phyloP scores from a whole-genome alignment of 768 basidiomycete species.

The Agrocybe praecox region DNA sequence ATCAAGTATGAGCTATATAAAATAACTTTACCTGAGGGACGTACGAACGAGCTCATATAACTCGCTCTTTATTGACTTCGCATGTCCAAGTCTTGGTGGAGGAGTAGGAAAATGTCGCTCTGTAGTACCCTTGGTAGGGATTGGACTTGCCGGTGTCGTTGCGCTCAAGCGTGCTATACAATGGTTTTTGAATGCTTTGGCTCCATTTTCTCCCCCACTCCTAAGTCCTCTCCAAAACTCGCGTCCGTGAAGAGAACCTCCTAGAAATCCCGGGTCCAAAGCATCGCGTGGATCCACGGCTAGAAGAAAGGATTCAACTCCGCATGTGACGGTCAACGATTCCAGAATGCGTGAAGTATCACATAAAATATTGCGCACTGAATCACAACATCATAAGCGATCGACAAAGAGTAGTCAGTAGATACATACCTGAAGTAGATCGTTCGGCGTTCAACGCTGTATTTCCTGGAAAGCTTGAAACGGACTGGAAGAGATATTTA shows the following conservation, averaged over 20 bases:
- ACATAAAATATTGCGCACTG: slow-evolving; percentile 49
- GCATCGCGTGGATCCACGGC: slow-evolving; percentile 55
- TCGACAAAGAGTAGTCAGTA: not conserved
- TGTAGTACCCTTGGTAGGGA: slow-evolving; percentile 4
- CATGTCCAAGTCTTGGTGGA: slow-evolving; percentile 25
- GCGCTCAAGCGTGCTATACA: slow-evolving; percentile 34
- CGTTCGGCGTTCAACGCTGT: not conserved
- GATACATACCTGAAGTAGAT: slow-evolving; percentile 10
- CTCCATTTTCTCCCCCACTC: slow-evolving; percentile 60
- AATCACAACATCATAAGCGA: not conserved
- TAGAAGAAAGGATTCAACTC: slow-evolving; percentile 63
- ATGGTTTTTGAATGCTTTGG: slow-evolving; percentile 53
- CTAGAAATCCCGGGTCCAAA: slow-evolving; percentile 58
- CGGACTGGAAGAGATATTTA: slow-evolving; percentile 52
- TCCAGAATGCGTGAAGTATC: slow-evolving; percentile 57
- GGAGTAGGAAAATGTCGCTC: slow-evolving; percentile 20
- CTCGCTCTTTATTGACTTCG: slow-evolving; percentile 51
- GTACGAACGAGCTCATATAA: slow-evolving; percentile 57
- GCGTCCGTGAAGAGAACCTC: slow-evolving; percentile 59
- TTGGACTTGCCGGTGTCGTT: not conserved
- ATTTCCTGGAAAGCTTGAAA: not conserved
- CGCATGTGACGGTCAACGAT: slow-evolving; percentile 48
- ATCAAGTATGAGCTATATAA: slow-evolving; percentile 7
- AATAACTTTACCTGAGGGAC: slow-evolving; percentile 49
- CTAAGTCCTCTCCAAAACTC: slow-evolving; percentile 69